A percentile compares a stretch with the other conserved stretches of the same genome.
These are phyloP conservation scores for Colletotrichum magnum DNA, from an alignment of 2,329 filamentous ascomycete species.

Conservation along the genomic window DNA sequence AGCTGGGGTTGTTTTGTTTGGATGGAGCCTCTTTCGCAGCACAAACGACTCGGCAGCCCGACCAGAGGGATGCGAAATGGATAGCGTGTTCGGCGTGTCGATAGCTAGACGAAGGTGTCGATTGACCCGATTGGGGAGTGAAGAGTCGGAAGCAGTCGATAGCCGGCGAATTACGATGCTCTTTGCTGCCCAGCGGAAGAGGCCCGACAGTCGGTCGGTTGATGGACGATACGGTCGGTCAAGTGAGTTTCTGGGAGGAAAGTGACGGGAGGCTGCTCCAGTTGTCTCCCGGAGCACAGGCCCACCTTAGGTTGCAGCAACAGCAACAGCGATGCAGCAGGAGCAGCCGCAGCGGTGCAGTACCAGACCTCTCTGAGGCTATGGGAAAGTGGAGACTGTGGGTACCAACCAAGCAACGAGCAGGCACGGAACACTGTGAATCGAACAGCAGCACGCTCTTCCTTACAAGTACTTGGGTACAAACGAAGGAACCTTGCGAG, in stretches of 20 bases:
- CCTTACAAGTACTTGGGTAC: no score
- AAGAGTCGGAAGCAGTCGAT: slow-evolving; percentile 8
- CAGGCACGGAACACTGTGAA: slow-evolving; percentile 19
- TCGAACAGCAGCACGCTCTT: slow-evolving; percentile 15
- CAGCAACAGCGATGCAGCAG: slow-evolving; percentile 25
- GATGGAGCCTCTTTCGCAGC: slow-evolving; percentile 35
- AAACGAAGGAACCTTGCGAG: no score
- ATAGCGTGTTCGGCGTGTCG: slow-evolving; percentile 2
- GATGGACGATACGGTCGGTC: slow-evolving; percentile 38
- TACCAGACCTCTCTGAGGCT: slow-evolving; percentile 31
- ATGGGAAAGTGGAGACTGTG: slow-evolving; percentile 13
- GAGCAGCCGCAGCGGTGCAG: not conserved
- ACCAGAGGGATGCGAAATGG: slow-evolving; percentile 33
- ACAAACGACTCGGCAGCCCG: slow-evolving; percentile 28
- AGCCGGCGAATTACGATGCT: slow-evolving; percentile 21
- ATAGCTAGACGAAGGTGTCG: slow-evolving; percentile 11
- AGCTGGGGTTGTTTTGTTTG: slow-evolving; percentile 37
- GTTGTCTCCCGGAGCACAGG: slow-evolving; percentile 40
- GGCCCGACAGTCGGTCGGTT: slow-evolving; percentile 35
- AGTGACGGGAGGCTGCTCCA: slow-evolving; percentile 37
- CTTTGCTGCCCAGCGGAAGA: slow-evolving; percentile 32
- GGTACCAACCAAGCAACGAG: slow-evolving; percentile 36
- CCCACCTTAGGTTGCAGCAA: slow-evolving; percentile 28
- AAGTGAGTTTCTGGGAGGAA: slow-evolving; percentile 39
- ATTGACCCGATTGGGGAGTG: slow-evolving; percentile 3